Evolutionary conservation across 1,139 yeast genomes (phyloP).

Genomic region (Yamadazyma atlantica): DNA sequence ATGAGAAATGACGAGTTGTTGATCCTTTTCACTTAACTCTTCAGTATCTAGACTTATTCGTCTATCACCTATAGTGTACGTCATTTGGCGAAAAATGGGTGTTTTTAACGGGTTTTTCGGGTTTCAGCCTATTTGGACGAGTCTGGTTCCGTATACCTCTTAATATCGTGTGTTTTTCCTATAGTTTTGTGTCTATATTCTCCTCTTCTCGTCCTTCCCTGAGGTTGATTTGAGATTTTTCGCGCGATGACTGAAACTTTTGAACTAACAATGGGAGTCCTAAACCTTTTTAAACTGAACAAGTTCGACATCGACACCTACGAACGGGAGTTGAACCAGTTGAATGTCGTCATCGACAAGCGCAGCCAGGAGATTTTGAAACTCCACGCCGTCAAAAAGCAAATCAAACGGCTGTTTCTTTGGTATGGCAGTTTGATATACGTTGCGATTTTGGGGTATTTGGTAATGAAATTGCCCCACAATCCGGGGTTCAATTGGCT

Average conservation of each 20-base stretch:
- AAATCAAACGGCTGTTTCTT: constrained; percentile 14
- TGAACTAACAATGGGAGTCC: constrained; percentile 1
- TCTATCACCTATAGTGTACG: constrained; percentile 36
- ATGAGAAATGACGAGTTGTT: constrained; percentile 27
- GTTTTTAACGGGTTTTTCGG: neutral
- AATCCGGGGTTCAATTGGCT: constrained; percentile 20
- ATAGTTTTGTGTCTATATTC: neutral
- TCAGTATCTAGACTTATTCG: constrained; percentile 23
- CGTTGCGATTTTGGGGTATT: constrained; percentile 26
- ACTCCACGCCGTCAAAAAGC: constrained; percentile 14
- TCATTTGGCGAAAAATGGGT: constrained; percentile 22
- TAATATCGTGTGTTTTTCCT: no score
- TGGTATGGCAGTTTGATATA: constrained; percentile 34
- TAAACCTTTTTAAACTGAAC: constrained; percentile 9
- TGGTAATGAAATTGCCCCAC: constrained; percentile 24
- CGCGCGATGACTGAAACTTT: neutral
- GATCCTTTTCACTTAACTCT: constrained; percentile 23
- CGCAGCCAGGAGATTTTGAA: constrained; percentile 20
- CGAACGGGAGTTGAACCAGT: constrained; percentile 48
- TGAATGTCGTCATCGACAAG: constrained; percentile 35
- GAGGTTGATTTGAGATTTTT: neutral
- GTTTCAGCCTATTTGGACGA: no score
- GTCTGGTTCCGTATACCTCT: no score
- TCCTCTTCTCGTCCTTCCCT: no score
- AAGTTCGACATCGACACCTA: constrained; percentile 51